Evolutionary conservation across 176 grass and related monocot species (phyloP).

Genomic region (Eragrostis curvula): DNA sequence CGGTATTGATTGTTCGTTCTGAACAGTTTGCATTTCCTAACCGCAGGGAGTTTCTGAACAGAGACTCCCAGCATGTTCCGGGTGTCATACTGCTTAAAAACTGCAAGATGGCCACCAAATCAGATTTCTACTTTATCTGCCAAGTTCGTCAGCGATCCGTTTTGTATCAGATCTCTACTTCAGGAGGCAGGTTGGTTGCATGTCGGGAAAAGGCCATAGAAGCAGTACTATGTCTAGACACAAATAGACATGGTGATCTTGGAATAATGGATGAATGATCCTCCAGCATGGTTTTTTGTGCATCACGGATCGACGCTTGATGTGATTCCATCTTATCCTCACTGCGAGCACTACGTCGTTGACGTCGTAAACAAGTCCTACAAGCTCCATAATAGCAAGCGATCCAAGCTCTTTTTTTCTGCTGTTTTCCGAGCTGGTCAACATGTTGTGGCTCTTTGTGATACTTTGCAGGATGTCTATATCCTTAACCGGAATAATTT

Average conservation of each 20-base stretch:
- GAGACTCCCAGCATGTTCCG: neutral
- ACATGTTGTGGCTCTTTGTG: neutral
- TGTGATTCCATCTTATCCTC: slow-evolving; percentile 18
- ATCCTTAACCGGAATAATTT: neutral
- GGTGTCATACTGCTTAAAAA: neutral
- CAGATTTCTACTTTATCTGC: slow-evolving; percentile 26
- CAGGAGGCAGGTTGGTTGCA: slow-evolving; percentile 7
- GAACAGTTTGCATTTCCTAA: neutral
- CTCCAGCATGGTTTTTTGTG: slow-evolving; percentile 23
- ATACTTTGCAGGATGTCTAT: slow-evolving; percentile 4
- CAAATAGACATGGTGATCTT: neutral
- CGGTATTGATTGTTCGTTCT: too few species aligned
- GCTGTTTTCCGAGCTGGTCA: neutral
- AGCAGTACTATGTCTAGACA: neutral
- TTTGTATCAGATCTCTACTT: neutral
- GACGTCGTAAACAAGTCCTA: neutral
- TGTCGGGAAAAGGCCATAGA: neutral
- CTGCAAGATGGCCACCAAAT: neutral
- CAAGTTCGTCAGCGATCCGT: neutral
- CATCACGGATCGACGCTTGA: neutral
- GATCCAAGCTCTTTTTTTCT: neutral
- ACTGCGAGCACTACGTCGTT: neutral
- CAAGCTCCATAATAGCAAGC: neutral
- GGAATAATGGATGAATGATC: neutral
- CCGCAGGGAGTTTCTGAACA: neutral